phyloP scores from a whole-genome alignment of 371 early-diverging fungal species.

The Encephalitozoon intestinalis region DNA sequence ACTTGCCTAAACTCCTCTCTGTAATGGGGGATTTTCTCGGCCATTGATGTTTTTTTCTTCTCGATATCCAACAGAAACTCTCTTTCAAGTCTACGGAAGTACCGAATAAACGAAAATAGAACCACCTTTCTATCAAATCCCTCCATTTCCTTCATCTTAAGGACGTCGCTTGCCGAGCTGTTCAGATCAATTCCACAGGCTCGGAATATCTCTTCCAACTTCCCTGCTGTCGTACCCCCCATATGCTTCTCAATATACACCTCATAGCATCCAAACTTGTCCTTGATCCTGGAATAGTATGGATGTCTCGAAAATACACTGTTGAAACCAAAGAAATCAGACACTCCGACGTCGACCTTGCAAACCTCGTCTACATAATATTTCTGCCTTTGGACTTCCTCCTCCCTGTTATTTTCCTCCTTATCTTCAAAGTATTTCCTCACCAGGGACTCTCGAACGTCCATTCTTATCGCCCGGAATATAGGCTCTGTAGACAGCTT shows the following conservation, averaged over 20 bases:
- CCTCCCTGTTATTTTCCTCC: not conserved
- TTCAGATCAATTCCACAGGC: not conserved
- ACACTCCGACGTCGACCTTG: not conserved
- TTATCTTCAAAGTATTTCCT: not conserved
- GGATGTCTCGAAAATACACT: conserved; percentile 2
- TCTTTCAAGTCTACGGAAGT: not conserved
- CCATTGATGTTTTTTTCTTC: not conserved
- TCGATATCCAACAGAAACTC: not conserved
- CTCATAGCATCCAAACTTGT: conserved; percentile 2
- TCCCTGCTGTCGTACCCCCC: not conserved
- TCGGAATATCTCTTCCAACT: not conserved
- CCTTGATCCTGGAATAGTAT: not conserved
- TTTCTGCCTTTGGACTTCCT: not conserved
- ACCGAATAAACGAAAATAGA: not conserved
- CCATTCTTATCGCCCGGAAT: not conserved
- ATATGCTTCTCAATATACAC: not conserved
- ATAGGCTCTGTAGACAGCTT: conserved; percentile 1
- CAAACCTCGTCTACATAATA: conserved; percentile 2
- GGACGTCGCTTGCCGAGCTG: not conserved
- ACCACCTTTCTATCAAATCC: not conserved
- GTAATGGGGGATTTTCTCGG: not conserved
- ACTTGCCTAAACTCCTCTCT: not conserved
- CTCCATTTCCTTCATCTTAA: not conserved
- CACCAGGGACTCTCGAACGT: not conserved
- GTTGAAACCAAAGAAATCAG: conserved; percentile 5